phyloP scores from a whole-genome alignment of 2,329 filamentous ascomycete species.

The Fusarium incarnatum region DNA sequence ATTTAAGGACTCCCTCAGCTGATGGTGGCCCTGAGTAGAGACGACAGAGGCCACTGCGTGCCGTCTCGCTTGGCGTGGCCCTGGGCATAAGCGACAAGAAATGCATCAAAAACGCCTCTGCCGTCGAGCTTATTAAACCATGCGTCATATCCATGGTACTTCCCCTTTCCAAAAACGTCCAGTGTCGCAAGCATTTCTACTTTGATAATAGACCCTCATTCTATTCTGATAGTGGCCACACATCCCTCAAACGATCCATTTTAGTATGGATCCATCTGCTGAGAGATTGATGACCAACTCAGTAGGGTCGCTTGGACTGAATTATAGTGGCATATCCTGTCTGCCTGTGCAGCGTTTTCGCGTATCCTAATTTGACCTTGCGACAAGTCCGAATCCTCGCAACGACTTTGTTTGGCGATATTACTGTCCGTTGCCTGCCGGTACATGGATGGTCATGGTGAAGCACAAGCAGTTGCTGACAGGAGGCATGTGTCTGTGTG shows the following conservation, averaged over 20 bases:
- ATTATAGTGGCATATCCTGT: conserved; percentile 17
- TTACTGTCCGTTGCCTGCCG: conserved; percentile 42
- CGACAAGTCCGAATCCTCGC: conserved; percentile 18
- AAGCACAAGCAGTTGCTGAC: conserved; percentile 27
- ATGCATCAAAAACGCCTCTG: conserved; percentile 22
- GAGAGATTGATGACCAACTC: conserved; percentile 17
- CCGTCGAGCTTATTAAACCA: conserved; percentile 18
- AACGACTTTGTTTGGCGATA: conserved; percentile 31
- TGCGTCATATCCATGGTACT: conserved; percentile 1
- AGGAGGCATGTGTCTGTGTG: conserved; percentile 30
- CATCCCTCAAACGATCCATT: conserved; percentile 11
- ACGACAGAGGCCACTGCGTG: conserved; percentile 17
- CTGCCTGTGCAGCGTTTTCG: not conserved
- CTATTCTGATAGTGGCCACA: conserved; percentile 13
- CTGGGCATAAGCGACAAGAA: conserved; percentile 20
- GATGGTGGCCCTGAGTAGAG: conserved; percentile 30
- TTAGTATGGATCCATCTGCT: conserved; percentile 21
- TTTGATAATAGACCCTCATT: conserved; percentile 3
- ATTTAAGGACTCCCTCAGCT: conserved; percentile 31
- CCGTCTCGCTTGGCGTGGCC: conserved; percentile 30
- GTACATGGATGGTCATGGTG: conserved; percentile 38
- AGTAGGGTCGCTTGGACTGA: conserved; percentile 18
- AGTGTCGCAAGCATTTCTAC: conserved; percentile 5
- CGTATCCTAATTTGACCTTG: conserved; percentile 6
- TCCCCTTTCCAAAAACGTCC: not conserved